Evolutionary conservation across 177 flowering plant species (phyloP), one percentile per base, ranked within the genome.

Genomic region (Vitis hybrid): DNA sequence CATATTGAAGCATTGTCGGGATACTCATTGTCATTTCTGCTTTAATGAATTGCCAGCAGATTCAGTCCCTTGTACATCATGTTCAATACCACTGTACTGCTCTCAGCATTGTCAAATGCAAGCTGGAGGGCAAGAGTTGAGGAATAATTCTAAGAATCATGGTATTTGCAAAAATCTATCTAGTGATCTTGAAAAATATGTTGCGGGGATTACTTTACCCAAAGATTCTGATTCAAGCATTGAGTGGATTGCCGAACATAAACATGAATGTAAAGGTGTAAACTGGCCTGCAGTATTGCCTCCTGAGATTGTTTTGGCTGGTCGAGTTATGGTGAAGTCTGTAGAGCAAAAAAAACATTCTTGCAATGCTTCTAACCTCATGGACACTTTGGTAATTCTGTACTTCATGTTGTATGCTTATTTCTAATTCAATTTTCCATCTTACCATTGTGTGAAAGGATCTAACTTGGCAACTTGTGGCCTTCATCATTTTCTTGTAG

Each of bases 21-120:
- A 89, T 60, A 88, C 91, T 56, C 91, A 92, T 75, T 94, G 98
- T 67, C 97, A 92, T 77, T 88, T 85, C 76, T 94, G 98, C 87
- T 82, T 92, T 72, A 86, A 82, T 73, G 88, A 87, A 71, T 88
- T 94, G 73, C 94, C 93, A 55, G 82, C 72, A 14, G 97, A 94
- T 85, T 64, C 70, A 48, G 75, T 92, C 23, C 92, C 98, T 1
- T 94, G 98, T 81, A 51, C 84, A 19, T 81, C 89, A 45, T 94
- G 98, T 79, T 81, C 94, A 67, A 80, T 80, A 60, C 78, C 97
- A 56, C 64, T 88, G 26, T 94, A 92, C 80, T 94, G 98, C 78
- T 90, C 93, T 15, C 72, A 77, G 56, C 39, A 66, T 63, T 94
- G 98, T 76, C 89, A 74, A 76, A 64, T 70, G 32, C 84, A 68